These are phyloP conservation scores for Phytophthora constricta DNA, from an alignment of 352 stramenopile species.

Conservation along the genomic window DNA sequence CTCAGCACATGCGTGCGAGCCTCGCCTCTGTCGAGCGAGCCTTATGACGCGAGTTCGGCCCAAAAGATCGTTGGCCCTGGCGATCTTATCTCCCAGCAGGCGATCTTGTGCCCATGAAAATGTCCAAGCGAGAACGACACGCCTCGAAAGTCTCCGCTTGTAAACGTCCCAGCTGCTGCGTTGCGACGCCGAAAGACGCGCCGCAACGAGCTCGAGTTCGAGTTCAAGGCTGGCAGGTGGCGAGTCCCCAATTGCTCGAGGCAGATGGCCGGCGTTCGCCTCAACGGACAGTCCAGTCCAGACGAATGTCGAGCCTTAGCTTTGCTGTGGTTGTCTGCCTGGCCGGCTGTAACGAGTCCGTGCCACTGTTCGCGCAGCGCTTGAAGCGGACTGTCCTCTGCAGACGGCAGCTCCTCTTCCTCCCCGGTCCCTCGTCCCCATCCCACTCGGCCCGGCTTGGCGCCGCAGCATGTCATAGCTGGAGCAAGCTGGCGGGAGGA, in stretches of 20 bases:
- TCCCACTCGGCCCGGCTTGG: conserved; percentile 22
- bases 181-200: not conserved
- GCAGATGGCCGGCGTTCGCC: not conserved
- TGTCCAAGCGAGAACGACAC: too few species aligned
- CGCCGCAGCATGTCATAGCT: not conserved
- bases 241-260: too few species aligned
- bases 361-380: conserved; percentile 12
- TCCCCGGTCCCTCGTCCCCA: conserved; percentile 1
- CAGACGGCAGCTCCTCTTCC: not conserved
- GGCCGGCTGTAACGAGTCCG: conserved; percentile 21
- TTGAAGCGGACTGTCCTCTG: not conserved
- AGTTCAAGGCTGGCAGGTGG: not conserved
- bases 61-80: conserved; percentile 13
- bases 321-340: conserved; percentile 7
- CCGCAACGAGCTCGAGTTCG: too few species aligned
- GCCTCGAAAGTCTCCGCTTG: not conserved
- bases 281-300: not conserved
- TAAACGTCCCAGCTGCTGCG: not conserved
- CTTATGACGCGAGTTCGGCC: conserved; percentile 10
- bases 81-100: conserved; percentile 33
- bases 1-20: conserved; percentile 12
- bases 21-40: conserved; percentile 18
- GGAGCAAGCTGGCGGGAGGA: conserved; percentile 10
- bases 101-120: conserved; percentile 20
- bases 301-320: too few species aligned